A percentile compares a stretch with the other conserved stretches of the same genome.
Evolutionary conservation across 495 filamentous ascomycete species (phyloP).

Genomic region (Endocarpon pusillum): DNA sequence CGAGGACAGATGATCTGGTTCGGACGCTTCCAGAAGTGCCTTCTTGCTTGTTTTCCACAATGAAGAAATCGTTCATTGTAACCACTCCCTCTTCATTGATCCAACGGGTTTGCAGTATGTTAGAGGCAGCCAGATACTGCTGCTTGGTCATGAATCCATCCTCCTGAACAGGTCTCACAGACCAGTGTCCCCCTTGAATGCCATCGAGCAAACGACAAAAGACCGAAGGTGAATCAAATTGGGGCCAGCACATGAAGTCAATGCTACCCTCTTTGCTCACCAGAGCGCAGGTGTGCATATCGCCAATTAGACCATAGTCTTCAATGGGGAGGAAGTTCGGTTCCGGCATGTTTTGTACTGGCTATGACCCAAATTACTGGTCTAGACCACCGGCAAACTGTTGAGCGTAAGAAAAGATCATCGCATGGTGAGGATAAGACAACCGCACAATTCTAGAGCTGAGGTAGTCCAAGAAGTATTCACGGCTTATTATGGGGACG

Average conservation of each 20-base stretch:
- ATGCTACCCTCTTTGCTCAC: constrained; percentile 52
- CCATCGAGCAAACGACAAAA: constrained; percentile 55
- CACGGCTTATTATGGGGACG: too few relatives aligned
- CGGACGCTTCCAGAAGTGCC: constrained; percentile 14
- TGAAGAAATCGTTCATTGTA: constrained; percentile 57
- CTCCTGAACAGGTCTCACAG: constrained; percentile 33
- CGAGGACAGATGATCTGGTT: constrained; percentile 27
- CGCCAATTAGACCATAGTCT: constrained; percentile 60
- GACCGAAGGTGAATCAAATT: constrained; percentile 48
- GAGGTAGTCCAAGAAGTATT: too few relatives aligned
- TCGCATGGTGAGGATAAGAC: too few relatives aligned
- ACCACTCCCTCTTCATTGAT: constrained; percentile 55
- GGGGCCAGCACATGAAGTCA: constrained; percentile 65
- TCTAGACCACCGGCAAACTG: too few relatives aligned
- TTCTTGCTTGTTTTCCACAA: constrained; percentile 19
- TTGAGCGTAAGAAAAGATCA: too few relatives aligned
- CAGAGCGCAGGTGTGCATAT: constrained; percentile 61
- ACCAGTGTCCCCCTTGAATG: constrained; percentile 53
- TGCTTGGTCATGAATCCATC: constrained; percentile 43
- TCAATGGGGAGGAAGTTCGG: constrained; percentile 46
- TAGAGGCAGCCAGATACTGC: constrained; percentile 52
- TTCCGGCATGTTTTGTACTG: too few relatives aligned
- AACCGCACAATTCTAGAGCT: too few relatives aligned
- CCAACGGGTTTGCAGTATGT: constrained; percentile 54
- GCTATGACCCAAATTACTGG: too few relatives aligned